Evolutionary conservation across 306 rosid species (phyloP).

Genomic region (Phaseolus lunatus): DNA sequence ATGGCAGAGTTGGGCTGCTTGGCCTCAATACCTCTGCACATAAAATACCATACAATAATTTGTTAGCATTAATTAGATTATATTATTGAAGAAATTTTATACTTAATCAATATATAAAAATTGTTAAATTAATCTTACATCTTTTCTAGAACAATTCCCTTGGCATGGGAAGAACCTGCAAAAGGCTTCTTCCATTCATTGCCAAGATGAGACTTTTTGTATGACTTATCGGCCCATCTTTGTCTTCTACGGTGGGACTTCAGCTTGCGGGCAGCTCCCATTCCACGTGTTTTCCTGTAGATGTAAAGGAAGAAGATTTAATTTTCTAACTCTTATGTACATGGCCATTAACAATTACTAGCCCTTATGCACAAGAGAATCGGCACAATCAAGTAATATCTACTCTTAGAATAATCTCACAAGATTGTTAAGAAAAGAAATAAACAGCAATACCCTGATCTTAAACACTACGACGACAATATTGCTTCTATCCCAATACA

Average conservation of each 20-base stretch:
- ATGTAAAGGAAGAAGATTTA: background rate
- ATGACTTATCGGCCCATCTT: conserved; percentile 80
- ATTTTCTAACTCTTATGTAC: background rate
- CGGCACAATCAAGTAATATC: background rate
- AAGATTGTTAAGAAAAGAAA: background rate
- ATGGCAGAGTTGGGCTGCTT: conserved; percentile 93
- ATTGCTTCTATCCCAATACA: background rate
- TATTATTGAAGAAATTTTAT: background rate
- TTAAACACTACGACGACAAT: background rate
- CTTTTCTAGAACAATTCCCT: conserved; percentile 86
- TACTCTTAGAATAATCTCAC: background rate
- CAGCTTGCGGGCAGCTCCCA: conserved; percentile 82
- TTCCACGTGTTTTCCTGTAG: conserved; percentile 72
- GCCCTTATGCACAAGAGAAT: background rate
- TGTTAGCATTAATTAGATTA: background rate
- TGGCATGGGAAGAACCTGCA: conserved; percentile 88
- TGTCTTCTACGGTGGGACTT: conserved; percentile 70
- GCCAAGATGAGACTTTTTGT: conserved; percentile 76
- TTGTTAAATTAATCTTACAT: conserved; percentile 51
- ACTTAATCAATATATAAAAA: too few species aligned
- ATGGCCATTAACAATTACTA: background rate
- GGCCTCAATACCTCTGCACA: conserved; percentile 81
- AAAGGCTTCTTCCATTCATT: conserved; percentile 91
- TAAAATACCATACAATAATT: background rate
- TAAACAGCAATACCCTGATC: background rate